Conservation (phyloP, 805 yeast genomes). For the Wickerhamiella azyma region DNA sequence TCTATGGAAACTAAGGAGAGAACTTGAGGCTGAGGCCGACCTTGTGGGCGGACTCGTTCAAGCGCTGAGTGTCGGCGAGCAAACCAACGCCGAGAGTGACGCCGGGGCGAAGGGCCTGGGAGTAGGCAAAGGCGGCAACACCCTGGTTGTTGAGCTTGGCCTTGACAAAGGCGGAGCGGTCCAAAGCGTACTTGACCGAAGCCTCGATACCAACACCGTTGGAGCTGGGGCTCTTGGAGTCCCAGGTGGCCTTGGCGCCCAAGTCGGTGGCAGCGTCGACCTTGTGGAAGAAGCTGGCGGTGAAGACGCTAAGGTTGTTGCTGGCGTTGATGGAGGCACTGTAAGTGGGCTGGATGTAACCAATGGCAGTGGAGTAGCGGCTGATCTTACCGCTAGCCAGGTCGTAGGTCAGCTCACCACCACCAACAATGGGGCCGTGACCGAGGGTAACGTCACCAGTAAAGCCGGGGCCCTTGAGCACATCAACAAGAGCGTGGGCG, state of each 20-base stretch:
- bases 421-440: slow-evolving; percentile 92
- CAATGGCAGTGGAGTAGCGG: slow-evolving; percentile 85
- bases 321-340: slow-evolving; percentile 73
- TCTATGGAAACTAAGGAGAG: slow-evolving; percentile 46
- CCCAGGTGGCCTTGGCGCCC: slow-evolving; percentile 96
- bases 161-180: slow-evolving; percentile 78
- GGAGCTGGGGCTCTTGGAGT: slow-evolving; percentile 59
- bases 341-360: slow-evolving; percentile 82
- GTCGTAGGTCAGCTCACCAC: slow-evolving; percentile 96
- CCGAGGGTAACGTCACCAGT: slow-evolving; percentile 91
- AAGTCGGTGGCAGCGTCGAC: slow-evolving; percentile 85
- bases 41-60: slow-evolving; percentile 95
- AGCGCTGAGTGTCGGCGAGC: slow-evolving; percentile 87
- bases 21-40: slow-evolving; percentile 89
- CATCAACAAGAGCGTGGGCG: slow-evolving; percentile 89
- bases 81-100: slow-evolving; percentile 95
- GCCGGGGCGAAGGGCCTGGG: slow-evolving; percentile 91
- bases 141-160: slow-evolving; percentile 96
- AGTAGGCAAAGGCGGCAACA: slow-evolving; percentile 82
- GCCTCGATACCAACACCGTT: slow-evolving; percentile 83
- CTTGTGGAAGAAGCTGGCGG: slow-evolving; percentile 91
- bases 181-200: slow-evolving; percentile 89
- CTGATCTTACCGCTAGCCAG: slow-evolving; percentile 83
- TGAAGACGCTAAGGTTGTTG: slow-evolving; percentile 52
- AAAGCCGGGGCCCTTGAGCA: slow-evolving; percentile 89